Evolutionary conservation across 2,329 filamentous ascomycete species (phyloP), one percentile per base, ranked within the genome.

Genomic region (Cadophora gregata): DNA sequence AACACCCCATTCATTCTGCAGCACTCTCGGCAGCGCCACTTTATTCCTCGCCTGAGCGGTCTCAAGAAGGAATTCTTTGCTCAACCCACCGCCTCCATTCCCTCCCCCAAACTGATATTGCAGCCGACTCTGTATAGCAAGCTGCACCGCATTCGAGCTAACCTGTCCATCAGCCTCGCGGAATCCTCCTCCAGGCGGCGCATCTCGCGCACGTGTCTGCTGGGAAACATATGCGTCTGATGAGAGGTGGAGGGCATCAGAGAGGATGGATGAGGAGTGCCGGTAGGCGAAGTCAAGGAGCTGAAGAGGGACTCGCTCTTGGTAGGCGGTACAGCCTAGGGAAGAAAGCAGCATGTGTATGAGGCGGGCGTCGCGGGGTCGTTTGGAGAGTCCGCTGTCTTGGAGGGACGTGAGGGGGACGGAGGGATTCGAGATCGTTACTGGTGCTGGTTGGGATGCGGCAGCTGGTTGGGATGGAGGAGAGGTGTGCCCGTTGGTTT

Each of bases 261-360:
- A 87, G 24, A 94, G 86, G 42, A 94, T 84, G 65, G 86, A 85
- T 1, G 88, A 88, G 10, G 90, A 92, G 83, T 93, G 92, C 45
- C 92, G 88, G 84, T 96, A 96, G 59, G 92, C 91, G 76, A 95
- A 95, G 81, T 96, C 92, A 77, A 96, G 88, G 59, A 96, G 88
- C 66, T 94, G 88, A 0, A 95, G 85, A 0, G 92, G 92, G 1
- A 96, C 92, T 74, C 92, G 91, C 78, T 91, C 87, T 78, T 95
- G 92, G 83, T 93, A 96, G 48, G 89, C 85, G 4, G 90, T 89
- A 10, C 95, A 91, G 75, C 92, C 92, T 74, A 93, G 90, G 8
- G 90, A 90, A 24, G 89, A 90, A 59, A 96, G 88, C 61, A 96
- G 86, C 21, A 94, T 87, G 80, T 95, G 92, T 74, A 96, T 87